Evolutionary conservation across 1,284 basidiomycete genomes (phyloP), one percentile per base, ranked within the genome.

Genomic region (Austroboletus sp.): DNA sequence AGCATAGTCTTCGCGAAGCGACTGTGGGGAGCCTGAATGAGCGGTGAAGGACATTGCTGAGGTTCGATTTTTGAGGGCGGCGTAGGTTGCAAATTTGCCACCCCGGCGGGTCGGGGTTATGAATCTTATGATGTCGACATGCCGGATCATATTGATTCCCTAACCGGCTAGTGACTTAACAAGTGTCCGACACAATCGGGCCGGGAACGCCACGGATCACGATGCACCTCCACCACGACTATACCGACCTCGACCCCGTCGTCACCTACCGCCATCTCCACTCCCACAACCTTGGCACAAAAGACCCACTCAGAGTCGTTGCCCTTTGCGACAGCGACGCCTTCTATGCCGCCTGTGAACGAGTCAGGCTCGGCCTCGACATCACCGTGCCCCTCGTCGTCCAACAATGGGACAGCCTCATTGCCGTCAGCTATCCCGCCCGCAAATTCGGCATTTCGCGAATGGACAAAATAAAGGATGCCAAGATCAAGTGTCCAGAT

Each of bases 381-480:
- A 73, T 77, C 31, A 76, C 79, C 27, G 75, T 79, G 2, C 93
- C 95, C 0, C 73, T 98, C 11, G 90, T 94, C 8, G 94, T 96
- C 5, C 79, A 88, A 38, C 95, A 98, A 62, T 98, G 96, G 96
- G 79, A 89, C 38, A 69, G 76, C 16, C 62, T 88, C 45, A 98
- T 99, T 50, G 96, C 96, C 0, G 88, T 98, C 52, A 96, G 94
- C 66, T 98, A 98, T 63, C 86, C 92, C 3, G 95, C 96, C 0
- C 76, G 95, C 47, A 83, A 82, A 58, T 95, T 77, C 57, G 94
- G 86, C 3, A 94, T 98, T 58, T 89, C 88, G 16, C 72, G 93
- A 19, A 81, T 88, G 79, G 79, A 80, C 63, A 85, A 80, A 66
- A 66, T 86, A 48, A 76, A 80, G 51, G 87, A 93, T 41, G 89